A percentile compares a stretch with the other conserved stretches of the same genome.
Evolutionary conservation across 106 monocot genomes (phyloP).

Genomic region (Dendrobium catenatum): DNA sequence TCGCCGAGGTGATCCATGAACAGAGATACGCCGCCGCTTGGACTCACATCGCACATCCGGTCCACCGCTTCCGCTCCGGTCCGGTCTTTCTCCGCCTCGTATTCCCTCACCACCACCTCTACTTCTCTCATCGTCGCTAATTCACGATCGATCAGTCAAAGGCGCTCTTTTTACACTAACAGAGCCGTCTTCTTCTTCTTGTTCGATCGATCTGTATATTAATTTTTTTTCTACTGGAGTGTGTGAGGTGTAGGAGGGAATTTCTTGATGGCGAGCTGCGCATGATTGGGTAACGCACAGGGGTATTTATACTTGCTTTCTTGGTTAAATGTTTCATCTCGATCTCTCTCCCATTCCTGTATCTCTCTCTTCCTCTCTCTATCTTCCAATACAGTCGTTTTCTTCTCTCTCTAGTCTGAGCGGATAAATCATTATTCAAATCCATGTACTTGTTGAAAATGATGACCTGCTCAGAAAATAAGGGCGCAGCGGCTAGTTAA

Average conservation of each 20-base stretch:
- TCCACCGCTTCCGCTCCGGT: conserved; percentile 16
- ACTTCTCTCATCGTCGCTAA: neutral
- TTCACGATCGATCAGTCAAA: neutral
- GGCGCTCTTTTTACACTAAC: neutral
- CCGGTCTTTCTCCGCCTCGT: conserved; percentile 17
- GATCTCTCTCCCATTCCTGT: neutral
- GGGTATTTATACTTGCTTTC: conserved; percentile 6
- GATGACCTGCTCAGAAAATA: too few species aligned
- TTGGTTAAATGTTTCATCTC: neutral
- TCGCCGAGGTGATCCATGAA: conserved; percentile 61
- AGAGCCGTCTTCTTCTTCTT: neutral
- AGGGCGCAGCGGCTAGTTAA: too few species aligned
- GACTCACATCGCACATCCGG: conserved; percentile 26
- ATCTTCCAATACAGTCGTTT: too few species aligned
- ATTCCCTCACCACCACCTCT: conserved; percentile 15
- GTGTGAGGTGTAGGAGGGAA: neutral
- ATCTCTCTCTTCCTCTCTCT: neutral
- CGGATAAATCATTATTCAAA: too few species aligned
- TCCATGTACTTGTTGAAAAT: too few species aligned
- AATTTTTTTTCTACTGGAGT: neutral
- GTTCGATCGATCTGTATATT: neutral
- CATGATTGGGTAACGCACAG: neutral
- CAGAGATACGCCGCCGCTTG: conserved; percentile 32
- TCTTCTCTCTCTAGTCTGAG: too few species aligned
- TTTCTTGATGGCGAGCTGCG: neutral